phyloP scores from a whole-genome alignment of 352 stramenopile genomes.

The Phytophthora macrochlamydospora region DNA sequence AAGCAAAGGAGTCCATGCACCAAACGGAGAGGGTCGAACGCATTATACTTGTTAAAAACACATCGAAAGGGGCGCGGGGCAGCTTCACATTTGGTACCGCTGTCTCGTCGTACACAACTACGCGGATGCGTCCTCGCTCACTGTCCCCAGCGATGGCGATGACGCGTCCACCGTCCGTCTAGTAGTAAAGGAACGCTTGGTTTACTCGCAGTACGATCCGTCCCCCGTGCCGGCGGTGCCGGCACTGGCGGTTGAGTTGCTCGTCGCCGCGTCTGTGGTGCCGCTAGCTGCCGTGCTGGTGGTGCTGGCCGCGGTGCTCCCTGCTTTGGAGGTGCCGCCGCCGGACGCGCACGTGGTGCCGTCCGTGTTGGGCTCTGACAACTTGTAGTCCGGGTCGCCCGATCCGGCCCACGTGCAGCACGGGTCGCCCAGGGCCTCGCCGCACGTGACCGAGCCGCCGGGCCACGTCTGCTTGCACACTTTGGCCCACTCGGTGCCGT shows the following conservation, averaged over 20 bases:
- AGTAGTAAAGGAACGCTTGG: constrained; percentile 6
- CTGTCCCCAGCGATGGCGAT: neutral
- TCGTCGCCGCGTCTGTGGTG: constrained; percentile 16
- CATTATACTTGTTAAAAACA: constrained; percentile 38
- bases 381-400: constrained; percentile 36
- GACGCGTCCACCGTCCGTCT: constrained; percentile 9
- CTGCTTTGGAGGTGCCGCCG: constrained; percentile 5
- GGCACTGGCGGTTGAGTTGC: constrained; percentile 26
- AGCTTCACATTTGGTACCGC: constrained; percentile 30
- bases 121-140: neutral
- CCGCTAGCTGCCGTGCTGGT: constrained; percentile 10
- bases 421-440: constrained; percentile 37
- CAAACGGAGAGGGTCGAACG: constrained; percentile 10
- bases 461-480: constrained; percentile 52
- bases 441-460: constrained; percentile 41
- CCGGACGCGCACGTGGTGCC: constrained; percentile 37
- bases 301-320: constrained; percentile 10
- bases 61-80: constrained; percentile 11
- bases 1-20: neutral
- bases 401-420: constrained; percentile 49
- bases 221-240: constrained; percentile 8
- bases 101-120: constrained; percentile 16
- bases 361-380: constrained; percentile 42
- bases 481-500: constrained; percentile 36
- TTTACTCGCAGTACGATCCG: constrained; percentile 42